phyloP scores from a whole-genome alignment of 2,329 filamentous ascomycete genomes.

The Alternaria conjuncta region DNA sequence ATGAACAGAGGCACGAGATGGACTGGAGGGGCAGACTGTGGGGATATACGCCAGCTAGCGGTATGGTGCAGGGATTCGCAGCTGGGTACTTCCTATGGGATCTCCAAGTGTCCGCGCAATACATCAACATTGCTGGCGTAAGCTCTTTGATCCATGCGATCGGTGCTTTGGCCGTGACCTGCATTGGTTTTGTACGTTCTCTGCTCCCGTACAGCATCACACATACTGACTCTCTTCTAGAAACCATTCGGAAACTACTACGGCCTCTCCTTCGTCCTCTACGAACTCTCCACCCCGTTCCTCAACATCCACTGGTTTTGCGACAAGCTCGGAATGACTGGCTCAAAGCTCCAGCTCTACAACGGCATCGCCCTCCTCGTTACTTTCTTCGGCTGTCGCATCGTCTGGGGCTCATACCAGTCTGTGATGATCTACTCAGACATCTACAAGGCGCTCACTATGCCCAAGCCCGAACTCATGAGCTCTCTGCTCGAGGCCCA shows the following conservation, averaged over 20 bases:
- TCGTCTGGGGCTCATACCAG: constrained; percentile 78
- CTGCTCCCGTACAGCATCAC: neutral
- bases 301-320: constrained; percentile 91
- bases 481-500: constrained; percentile 35
- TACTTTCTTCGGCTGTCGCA: constrained; percentile 76
- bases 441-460: constrained; percentile 60
- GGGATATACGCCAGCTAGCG: constrained; percentile 77
- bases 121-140: constrained; percentile 74
- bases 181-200: constrained; percentile 75
- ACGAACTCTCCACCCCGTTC: constrained; percentile 84
- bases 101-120: constrained; percentile 69
- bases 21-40: constrained; percentile 73
- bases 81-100: constrained; percentile 87
- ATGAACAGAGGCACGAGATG: constrained; percentile 71
- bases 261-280: constrained; percentile 79
- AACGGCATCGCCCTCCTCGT: constrained; percentile 75
- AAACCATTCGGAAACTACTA: constrained; percentile 86
- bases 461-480: constrained; percentile 20
- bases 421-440: constrained; percentile 70
- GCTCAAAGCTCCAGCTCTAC: constrained; percentile 74
- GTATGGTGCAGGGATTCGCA: constrained; percentile 77
- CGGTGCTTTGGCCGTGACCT: constrained; percentile 74
- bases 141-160: constrained; percentile 78
- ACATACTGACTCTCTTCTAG: constrained; percentile 53
- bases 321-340: constrained; percentile 82